phyloP scores from a whole-genome alignment of 2,329 filamentous ascomycete species.

The Ascochyta viciae-villosae region DNA sequence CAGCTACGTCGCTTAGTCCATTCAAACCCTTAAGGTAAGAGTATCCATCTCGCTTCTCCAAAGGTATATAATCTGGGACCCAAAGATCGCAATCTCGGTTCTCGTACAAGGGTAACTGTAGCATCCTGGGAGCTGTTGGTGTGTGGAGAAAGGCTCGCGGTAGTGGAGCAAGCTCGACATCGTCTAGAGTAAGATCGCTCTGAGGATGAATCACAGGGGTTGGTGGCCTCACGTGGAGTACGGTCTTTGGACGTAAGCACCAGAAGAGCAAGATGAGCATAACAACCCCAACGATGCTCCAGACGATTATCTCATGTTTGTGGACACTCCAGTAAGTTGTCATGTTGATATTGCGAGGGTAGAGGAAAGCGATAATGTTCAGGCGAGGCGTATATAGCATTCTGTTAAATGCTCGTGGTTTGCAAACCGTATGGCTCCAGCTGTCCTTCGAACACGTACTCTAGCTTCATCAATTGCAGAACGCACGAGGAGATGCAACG shows the following conservation, averaged over 20 bases:
- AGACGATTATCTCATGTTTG: background rate
- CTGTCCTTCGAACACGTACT: background rate
- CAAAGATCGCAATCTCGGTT: background rate
- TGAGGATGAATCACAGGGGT: background rate
- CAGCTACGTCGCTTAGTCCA: background rate
- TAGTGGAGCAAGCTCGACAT: slow-evolving; percentile 1
- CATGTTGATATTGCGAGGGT: background rate
- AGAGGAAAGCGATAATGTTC: background rate
- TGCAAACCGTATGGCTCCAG: background rate
- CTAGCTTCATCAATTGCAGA: background rate
- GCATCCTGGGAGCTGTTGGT: background rate
- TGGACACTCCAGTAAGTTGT: background rate
- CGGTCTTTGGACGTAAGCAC: background rate
- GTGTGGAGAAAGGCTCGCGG: background rate
- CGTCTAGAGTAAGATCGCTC: background rate
- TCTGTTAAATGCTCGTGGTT: background rate
- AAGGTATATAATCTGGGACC: background rate
- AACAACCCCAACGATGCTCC: background rate
- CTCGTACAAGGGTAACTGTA: background rate
- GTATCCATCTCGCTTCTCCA: slow-evolving; percentile 6
- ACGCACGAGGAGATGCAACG: background rate
- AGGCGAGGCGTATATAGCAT: background rate
- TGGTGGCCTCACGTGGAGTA: background rate
- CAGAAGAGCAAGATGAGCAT: background rate
- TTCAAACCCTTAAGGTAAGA: background rate